Base-by-base conservation (phyloP, 2,329 filamentous ascomycete species). In the Hypocreales sp. region DNA sequence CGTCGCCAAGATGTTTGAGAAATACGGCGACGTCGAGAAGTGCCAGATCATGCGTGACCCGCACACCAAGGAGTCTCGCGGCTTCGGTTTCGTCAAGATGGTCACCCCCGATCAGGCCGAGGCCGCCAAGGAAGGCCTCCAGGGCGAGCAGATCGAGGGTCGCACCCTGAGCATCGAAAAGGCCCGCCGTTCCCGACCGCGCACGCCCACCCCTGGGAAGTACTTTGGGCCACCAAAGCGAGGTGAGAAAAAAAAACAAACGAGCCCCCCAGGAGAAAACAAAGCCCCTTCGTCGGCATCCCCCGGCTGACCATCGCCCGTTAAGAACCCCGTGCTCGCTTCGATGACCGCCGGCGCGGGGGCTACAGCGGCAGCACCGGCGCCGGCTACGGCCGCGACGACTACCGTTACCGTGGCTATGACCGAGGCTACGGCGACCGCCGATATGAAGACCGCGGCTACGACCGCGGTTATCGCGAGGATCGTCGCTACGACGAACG, bases 21-120 rank as follows among this genome's bases (percentile, higher is more conserved):
- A 95, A 60, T 95, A 95, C 47, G 90, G 90, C 42, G 84, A 93
- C 51, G 90, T 98, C 28, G 87, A 95, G 61, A 95, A 92, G 61
- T 95, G 87, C 64, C 92, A 94, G 56, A 98, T 98, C 61, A 98
- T 98, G 90, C 75, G 87, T 48, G 90, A 98, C 50, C 90, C 90
- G 35, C 90, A 98, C 58, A 92, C 82, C 47, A 92, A 93, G 61
- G 90, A 98, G 59, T 95, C 87, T 42, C 90, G 90, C 56, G 90
- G 90, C 40, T 98, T 98, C 41, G 90, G 90, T 31, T 98, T 98
- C 61, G 90, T 98, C 53, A 95, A 98, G 66, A 95, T 98, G 87
- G 75, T 84, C 34, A 92, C 83, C 32, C 72, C 82, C 26, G 87
- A 95, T 30, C 81, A 93, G 57, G 90, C 90, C 38, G 90, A 98